Evolutionary conservation across 805 yeast genomes (phyloP).

Genomic region (Wickerhamiella allomyrinae): DNA sequence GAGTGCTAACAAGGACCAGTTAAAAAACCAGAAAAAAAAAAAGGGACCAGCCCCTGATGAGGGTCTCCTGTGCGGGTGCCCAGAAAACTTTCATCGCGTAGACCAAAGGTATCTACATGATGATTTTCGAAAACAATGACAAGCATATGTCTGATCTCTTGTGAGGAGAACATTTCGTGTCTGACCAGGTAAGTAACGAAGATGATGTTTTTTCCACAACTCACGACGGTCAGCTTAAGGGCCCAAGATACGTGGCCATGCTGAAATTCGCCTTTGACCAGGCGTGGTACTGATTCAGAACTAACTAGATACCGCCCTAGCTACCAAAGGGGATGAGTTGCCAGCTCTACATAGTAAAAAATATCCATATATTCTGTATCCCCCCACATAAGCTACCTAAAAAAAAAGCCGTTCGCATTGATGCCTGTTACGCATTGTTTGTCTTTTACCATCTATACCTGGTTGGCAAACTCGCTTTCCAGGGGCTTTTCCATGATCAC

Average conservation of each 20-base stretch:
- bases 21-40: not conserved
- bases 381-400: too few species aligned
- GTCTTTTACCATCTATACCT: slow-evolving; percentile 16
- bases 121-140: slow-evolving; percentile 66
- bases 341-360: too few species aligned
- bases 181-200: slow-evolving; percentile 28
- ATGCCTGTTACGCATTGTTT: too few species aligned
- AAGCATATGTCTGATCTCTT: slow-evolving; percentile 94
- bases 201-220: slow-evolving; percentile 43
- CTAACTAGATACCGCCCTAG: slow-evolving; percentile 2
- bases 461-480: slow-evolving; percentile 82
- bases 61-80: not conserved
- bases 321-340: too few species aligned
- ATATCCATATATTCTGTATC: too few species aligned
- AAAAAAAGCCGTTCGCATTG: too few species aligned
- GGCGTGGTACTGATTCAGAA: slow-evolving; percentile 46
- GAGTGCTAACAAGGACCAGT: slow-evolving; percentile 22
- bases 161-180: slow-evolving; percentile 52
- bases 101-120: slow-evolving; percentile 18
- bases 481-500: slow-evolving; percentile 87
- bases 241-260: slow-evolving; percentile 44
- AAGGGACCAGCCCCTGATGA: not conserved
- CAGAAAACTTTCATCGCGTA: not conserved
- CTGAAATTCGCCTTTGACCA: slow-evolving; percentile 75
- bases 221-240: slow-evolving; percentile 53